Percentiles rank a stretch among this genome's conserved stretches.
Evolutionary conservation across 2,329 filamentous ascomycete genomes (phyloP).

Genomic region (Pseudocercospora musae): DNA sequence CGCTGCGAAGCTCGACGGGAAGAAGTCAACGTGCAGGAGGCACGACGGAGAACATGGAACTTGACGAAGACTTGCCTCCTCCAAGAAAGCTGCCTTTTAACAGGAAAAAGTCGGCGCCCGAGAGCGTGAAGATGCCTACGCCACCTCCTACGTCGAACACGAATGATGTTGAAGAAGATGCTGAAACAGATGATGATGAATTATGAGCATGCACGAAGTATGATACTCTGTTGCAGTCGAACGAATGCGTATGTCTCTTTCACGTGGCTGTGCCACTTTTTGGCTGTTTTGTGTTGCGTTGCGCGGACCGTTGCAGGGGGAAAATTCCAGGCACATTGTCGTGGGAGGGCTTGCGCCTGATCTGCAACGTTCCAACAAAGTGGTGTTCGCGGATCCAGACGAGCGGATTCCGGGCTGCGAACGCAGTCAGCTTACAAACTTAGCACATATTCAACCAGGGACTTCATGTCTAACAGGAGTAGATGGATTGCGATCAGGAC

Average conservation of each 20-base stretch:
- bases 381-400: not conserved
- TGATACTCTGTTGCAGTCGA: not conserved
- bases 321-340: not conserved
- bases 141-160: conserved; percentile 11
- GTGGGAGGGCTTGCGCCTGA: not conserved
- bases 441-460: too few relatives aligned
- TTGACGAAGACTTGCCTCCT: conserved; percentile 19
- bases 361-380: not conserved
- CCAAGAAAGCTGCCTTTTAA: conserved; percentile 24
- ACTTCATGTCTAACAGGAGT: too few relatives aligned
- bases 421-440: too few relatives aligned
- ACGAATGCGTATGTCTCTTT: not conserved
- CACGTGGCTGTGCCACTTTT: not conserved
- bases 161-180: conserved; percentile 26
- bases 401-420: not conserved
- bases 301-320: not conserved
- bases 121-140: conserved; percentile 8
- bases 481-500: too few relatives aligned
- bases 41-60: conserved; percentile 8
- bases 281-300: not conserved
- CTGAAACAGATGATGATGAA: conserved; percentile 37
- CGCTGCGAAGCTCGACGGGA: conserved; percentile 4
- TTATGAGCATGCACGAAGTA: conserved; percentile 18
- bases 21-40: not conserved
- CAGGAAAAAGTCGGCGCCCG: conserved; percentile 11